Percentiles rank a stretch among this genome's conserved stretches.
Evolutionary conservation across 306 rosid species (phyloP).

Genomic region (Lablab purpureus): DNA sequence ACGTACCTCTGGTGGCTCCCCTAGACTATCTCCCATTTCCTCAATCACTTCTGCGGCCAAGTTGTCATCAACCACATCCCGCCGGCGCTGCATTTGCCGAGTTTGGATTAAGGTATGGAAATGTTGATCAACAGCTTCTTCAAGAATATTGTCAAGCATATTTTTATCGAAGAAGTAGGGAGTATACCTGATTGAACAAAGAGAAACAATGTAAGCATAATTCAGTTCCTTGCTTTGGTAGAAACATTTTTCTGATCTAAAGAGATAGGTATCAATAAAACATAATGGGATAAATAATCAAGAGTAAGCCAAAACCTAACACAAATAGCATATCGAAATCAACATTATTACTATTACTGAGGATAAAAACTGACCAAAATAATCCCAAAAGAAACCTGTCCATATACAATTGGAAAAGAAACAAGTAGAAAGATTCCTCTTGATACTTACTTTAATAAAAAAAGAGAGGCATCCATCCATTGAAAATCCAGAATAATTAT

Average conservation of each 20-base stretch:
- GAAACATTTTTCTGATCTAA: constrained; percentile 6
- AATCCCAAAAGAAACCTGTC: background rate
- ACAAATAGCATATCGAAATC: constrained; percentile 3
- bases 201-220: constrained; percentile 41
- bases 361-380: constrained; percentile 14
- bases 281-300: constrained; percentile 26
- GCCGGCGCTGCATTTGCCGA: constrained; percentile 89
- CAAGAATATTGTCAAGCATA: constrained; percentile 97
- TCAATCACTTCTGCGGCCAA: constrained; percentile 87
- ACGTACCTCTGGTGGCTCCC: constrained; percentile 97
- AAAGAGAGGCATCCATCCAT: constrained; percentile 10
- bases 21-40: constrained; percentile 86
- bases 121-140: constrained; percentile 98
- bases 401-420: constrained; percentile 32
- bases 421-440: constrained; percentile 28
- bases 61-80: constrained; percentile 91
- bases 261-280: background rate
- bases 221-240: constrained; percentile 31
- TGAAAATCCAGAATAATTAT: constrained; percentile 39
- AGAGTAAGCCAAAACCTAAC: constrained; percentile 17
- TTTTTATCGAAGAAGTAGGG: constrained; percentile 97
- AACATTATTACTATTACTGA: background rate
- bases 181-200: constrained; percentile 81
- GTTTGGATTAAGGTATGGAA: constrained; percentile 92
- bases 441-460: constrained; percentile 5